Conservation (phyloP, 192 early-diverging fungal genomes). For the Backusella luteola region DNA sequence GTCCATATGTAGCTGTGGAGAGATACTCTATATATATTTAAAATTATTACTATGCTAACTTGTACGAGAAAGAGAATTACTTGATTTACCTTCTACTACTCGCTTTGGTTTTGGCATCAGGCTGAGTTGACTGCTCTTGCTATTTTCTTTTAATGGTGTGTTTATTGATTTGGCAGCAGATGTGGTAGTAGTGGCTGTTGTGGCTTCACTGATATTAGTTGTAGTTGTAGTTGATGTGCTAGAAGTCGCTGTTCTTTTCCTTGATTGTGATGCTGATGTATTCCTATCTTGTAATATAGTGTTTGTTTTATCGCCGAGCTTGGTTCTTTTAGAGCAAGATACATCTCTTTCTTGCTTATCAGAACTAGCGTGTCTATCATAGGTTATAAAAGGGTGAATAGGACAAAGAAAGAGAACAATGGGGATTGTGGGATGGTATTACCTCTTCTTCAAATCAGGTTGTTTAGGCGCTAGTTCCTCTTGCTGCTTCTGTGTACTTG, state of each 20-base stretch:
- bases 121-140: neutral
- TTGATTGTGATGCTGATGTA: neutral
- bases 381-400: slow-evolving; percentile 1
- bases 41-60: neutral
- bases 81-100: neutral
- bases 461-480: neutral
- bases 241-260: neutral
- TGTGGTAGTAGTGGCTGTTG: neutral
- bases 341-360: neutral
- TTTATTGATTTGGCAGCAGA: neutral
- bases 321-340: neutral
- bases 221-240: neutral
- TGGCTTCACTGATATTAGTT: neutral
- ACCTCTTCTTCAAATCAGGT: neutral
- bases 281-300: neutral
- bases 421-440: neutral
- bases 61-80: neutral
- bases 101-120: neutral
- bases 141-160: neutral
- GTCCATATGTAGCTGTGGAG: neutral
- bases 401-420: neutral
- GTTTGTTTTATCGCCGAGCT: neutral
- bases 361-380: neutral
- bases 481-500: neutral
- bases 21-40: neutral